phyloP scores from a whole-genome alignment of 345 rosid species.

The Gossypium stocksii region DNA sequence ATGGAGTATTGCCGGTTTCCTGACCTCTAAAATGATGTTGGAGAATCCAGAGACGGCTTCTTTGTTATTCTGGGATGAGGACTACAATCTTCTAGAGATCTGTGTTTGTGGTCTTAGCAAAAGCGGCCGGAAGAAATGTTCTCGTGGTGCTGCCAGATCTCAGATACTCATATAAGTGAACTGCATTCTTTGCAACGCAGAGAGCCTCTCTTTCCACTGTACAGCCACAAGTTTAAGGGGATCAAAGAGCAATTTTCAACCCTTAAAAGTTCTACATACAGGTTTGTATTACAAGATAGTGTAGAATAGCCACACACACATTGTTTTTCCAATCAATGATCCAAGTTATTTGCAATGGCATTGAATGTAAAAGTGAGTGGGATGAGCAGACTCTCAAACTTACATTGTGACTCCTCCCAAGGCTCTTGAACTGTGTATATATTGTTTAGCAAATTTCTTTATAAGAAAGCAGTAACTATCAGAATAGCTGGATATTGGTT shows the following conservation, averaged over 20 bases:
- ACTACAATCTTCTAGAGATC: constrained; percentile 77
- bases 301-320: not conserved
- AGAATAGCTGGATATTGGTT: too few species aligned
- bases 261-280: constrained; percentile 4
- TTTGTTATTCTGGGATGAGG: constrained; percentile 82
- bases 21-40: constrained; percentile 69
- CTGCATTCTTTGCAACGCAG: not conserved
- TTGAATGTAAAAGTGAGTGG: not conserved
- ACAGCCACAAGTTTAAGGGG: constrained; percentile 27
- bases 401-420: not conserved
- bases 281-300: not conserved
- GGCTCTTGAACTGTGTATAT: too few species aligned
- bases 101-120: constrained; percentile 85
- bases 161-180: constrained; percentile 69
- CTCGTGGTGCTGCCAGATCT: constrained; percentile 79
- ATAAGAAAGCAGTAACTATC: too few species aligned
- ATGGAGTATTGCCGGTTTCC: constrained; percentile 88
- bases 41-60: constrained; percentile 82
- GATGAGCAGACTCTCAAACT: not conserved
- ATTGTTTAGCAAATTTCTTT: not conserved
- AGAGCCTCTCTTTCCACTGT: constrained; percentile 14
- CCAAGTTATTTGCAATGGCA: not conserved
- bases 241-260: constrained; percentile 6
- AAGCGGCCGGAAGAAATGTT: constrained; percentile 78
- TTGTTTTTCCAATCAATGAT: not conserved